A percentile compares a stretch with the other conserved stretches of the same genome.
phyloP scores from a whole-genome alignment of 441 rosid species.

The Adansonia grandidieri region DNA sequence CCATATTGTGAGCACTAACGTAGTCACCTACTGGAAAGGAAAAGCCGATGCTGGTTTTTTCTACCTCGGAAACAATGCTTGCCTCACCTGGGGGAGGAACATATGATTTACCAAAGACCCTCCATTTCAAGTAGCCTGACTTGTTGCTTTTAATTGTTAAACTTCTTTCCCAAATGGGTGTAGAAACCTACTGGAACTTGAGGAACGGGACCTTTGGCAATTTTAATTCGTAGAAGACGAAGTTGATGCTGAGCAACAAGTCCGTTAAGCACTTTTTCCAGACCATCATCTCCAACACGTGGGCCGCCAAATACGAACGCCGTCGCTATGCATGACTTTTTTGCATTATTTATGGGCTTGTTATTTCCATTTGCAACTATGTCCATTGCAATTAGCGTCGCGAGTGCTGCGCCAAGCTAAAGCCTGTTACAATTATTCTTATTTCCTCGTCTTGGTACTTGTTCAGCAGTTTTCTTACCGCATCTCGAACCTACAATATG shows the following conservation, averaged over 20 bases:
- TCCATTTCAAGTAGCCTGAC: background rate
- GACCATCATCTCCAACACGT: constrained; percentile 23
- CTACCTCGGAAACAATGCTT: too few relatives aligned
- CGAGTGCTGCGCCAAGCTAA: constrained; percentile 17
- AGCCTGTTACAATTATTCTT: background rate
- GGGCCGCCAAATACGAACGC: constrained; percentile 33
- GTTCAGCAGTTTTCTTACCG: background rate
- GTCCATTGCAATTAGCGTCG: background rate
- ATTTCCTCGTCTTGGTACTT: background rate
- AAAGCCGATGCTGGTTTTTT: too few relatives aligned
- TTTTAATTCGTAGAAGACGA: background rate
- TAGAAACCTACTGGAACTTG: background rate
- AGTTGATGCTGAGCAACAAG: background rate
- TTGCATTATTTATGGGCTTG: background rate
- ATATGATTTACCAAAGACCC: too few relatives aligned
- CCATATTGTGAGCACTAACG: background rate
- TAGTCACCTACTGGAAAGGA: background rate
- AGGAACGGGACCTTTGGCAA: background rate
- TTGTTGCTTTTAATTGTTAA: background rate
- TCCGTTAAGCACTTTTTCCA: background rate
- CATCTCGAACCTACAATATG: background rate
- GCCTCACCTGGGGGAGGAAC: too few relatives aligned
- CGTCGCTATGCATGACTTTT: background rate
- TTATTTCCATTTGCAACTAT: background rate
- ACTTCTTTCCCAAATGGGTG: background rate